A percentile compares a stretch with the other conserved stretches of the same genome.
Evolutionary conservation across 2,329 filamentous ascomycete species (phyloP).

Genomic region (Arthrinium puccinioides): DNA sequence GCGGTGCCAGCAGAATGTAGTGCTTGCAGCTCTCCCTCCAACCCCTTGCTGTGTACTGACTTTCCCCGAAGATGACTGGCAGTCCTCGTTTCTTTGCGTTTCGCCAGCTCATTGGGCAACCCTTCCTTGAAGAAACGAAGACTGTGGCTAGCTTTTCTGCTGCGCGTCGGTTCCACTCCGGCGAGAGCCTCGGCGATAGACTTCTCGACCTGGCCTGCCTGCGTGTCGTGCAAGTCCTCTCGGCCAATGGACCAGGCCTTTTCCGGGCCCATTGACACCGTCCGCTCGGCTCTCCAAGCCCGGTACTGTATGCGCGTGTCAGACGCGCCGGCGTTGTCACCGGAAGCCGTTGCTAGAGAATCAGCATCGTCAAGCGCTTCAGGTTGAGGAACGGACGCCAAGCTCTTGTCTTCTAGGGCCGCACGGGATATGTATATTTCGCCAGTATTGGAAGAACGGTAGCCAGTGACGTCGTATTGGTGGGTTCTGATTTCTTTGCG

Average conservation of each 20-base stretch:
- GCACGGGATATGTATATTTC: too few relatives aligned
- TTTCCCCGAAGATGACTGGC: too few relatives aligned
- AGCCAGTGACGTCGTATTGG: conserved; percentile 18
- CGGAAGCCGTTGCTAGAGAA: conserved; percentile 8
- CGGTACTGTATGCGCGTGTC: conserved; percentile 24
- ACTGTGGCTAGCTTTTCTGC: conserved; percentile 61
- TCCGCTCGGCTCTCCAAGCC: conserved; percentile 32
- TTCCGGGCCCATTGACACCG: conserved; percentile 38
- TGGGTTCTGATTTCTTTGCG: conserved; percentile 30
- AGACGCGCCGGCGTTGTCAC: conserved; percentile 11
- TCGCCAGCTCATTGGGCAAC: conserved; percentile 50
- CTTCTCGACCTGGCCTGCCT: conserved; percentile 54
- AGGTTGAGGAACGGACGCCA: conserved; percentile 21
- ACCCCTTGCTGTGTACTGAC: too few relatives aligned
- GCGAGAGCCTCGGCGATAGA: conserved; percentile 56
- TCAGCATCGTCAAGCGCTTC: conserved; percentile 7
- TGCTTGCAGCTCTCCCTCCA: not conserved
- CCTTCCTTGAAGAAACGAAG: conserved; percentile 62
- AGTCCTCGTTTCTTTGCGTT: conserved; percentile 42
- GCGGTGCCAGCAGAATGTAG: too few relatives aligned
- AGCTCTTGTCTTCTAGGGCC: not conserved
- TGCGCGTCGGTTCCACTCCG: conserved; percentile 56
- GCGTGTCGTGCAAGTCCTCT: conserved; percentile 36
- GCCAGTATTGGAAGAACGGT: conserved; percentile 19
- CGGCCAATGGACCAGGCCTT: conserved; percentile 59